Evolutionary conservation across 306 rosid genomes (phyloP).

Genomic region (Corylus avellana): DNA sequence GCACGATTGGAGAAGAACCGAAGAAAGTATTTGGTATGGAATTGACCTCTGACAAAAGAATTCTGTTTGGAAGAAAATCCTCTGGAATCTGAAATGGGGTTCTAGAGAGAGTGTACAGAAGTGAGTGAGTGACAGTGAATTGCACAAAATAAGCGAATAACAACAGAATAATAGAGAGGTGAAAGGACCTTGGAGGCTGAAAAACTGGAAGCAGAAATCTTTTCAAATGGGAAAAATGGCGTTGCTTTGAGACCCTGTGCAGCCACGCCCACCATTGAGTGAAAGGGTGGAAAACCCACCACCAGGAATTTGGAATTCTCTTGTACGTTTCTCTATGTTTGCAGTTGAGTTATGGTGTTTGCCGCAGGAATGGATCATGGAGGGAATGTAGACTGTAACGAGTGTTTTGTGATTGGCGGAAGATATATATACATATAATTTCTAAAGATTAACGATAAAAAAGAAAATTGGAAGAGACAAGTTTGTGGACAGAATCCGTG

Average conservation of each 20-base stretch:
- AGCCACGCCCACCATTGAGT: slow-evolving; percentile 64
- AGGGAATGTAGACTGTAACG: slow-evolving; percentile 26
- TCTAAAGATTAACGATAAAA: neutral
- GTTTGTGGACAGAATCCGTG: slow-evolving; percentile 44
- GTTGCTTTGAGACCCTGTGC: slow-evolving; percentile 42
- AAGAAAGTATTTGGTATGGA: slow-evolving; percentile 37
- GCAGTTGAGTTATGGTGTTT: slow-evolving; percentile 18
- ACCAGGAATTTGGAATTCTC: slow-evolving; percentile 1
- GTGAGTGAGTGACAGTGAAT: neutral
- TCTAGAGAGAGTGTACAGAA: slow-evolving; percentile 31
- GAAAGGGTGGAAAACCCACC: slow-evolving; percentile 5
- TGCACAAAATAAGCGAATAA: neutral
- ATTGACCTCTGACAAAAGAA: slow-evolving; percentile 60
- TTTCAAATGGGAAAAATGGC: slow-evolving; percentile 24
- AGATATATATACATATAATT: neutral
- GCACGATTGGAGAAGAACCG: slow-evolving; percentile 35
- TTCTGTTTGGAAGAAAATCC: slow-evolving; percentile 60
- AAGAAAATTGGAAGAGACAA: neutral
- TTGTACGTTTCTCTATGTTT: neutral
- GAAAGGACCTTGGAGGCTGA: slow-evolving; percentile 47
- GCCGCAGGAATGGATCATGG: neutral
- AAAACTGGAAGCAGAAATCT: slow-evolving; percentile 37
- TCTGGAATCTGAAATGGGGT: slow-evolving; percentile 36
- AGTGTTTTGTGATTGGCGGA: slow-evolving; percentile 41
- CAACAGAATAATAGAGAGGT: neutral